A percentile compares a stretch with the other conserved stretches of the same genome.
These are phyloP conservation scores for Tilletia caries DNA, from an alignment of 1,284 basidiomycete genomes.

Conservation along the genomic window DNA sequence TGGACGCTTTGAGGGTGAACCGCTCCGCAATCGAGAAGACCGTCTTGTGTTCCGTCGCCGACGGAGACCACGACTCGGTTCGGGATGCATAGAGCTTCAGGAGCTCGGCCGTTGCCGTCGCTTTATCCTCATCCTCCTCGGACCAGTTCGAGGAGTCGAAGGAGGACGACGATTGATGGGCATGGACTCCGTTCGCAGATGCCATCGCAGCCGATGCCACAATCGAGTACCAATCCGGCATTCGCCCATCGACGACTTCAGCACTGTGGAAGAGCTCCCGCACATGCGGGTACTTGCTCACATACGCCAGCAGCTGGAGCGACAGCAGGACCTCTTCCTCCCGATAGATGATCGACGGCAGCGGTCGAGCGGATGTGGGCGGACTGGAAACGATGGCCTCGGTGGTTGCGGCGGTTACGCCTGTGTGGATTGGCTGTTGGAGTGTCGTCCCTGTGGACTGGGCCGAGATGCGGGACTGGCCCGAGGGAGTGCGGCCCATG, in stretches of 20 bases:
- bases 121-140: not conserved
- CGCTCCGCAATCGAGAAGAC: slow-evolving; percentile 91
- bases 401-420: not conserved
- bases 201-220: slow-evolving; percentile 1
- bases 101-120: not conserved
- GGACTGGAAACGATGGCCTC: not conserved
- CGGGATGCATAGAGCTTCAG: not conserved
- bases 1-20: slow-evolving; percentile 87
- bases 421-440: no score
- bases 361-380: not conserved
- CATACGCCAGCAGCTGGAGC: slow-evolving; percentile 87
- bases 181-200: not conserved
- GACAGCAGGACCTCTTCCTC: slow-evolving; percentile 91
- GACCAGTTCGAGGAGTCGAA: not conserved
- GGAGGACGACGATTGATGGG: not conserved
- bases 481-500: not conserved
- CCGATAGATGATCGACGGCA: slow-evolving; percentile 61
- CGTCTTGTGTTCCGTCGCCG: slow-evolving; percentile 49
- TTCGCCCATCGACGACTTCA: slow-evolving; percentile 32
- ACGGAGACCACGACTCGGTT: not conserved
- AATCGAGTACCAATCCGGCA: slow-evolving; percentile 26
- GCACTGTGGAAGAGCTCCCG: slow-evolving; percentile 81
- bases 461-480: not conserved
- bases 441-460: no score
- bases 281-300: slow-evolving; percentile 97